Conservation (phyloP, 2,329 filamentous ascomycete genomes). For the Graphilbum sp. region DNA sequence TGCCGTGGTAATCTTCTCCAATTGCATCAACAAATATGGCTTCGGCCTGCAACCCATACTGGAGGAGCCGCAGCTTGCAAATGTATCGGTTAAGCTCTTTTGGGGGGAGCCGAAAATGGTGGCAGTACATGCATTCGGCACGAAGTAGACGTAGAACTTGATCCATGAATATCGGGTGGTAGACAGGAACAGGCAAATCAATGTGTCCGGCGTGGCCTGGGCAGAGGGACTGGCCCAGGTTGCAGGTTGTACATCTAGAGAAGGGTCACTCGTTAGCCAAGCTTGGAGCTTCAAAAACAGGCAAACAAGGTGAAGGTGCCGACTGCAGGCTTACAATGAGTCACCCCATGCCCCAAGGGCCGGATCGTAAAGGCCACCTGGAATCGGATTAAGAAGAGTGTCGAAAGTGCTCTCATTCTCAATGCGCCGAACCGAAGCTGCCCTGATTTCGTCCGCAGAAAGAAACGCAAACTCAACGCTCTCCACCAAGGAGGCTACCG, state of each 20-base stretch:
- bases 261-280: background rate
- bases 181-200: conserved; percentile 81
- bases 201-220: conserved; percentile 93
- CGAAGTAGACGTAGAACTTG: conserved; percentile 73
- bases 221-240: conserved; percentile 64
- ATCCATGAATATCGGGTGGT: conserved; percentile 94
- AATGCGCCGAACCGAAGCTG: conserved; percentile 84
- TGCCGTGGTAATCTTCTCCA: conserved; percentile 28
- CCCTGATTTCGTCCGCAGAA: conserved; percentile 64
- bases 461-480: conserved; percentile 85
- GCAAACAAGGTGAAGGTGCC: background rate
- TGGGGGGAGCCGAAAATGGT: conserved; percentile 65
- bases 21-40: conserved; percentile 39
- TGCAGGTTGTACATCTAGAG: conserved; percentile 76
- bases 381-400: conserved; percentile 72
- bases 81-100: conserved; percentile 61
- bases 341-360: conserved; percentile 84
- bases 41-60: conserved; percentile 66
- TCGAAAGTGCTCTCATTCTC: conserved; percentile 93
- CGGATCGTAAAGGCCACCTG: conserved; percentile 82
- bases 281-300: background rate
- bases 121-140: conserved; percentile 82
- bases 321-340: conserved; percentile 45
- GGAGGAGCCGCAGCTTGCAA: conserved; percentile 74
- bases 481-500: conserved; percentile 67